Evolutionary conservation across 192 early-diverging fungal genomes (phyloP), one percentile per base, ranked within the genome.

Genomic region (Mortierella claussenii): DNA sequence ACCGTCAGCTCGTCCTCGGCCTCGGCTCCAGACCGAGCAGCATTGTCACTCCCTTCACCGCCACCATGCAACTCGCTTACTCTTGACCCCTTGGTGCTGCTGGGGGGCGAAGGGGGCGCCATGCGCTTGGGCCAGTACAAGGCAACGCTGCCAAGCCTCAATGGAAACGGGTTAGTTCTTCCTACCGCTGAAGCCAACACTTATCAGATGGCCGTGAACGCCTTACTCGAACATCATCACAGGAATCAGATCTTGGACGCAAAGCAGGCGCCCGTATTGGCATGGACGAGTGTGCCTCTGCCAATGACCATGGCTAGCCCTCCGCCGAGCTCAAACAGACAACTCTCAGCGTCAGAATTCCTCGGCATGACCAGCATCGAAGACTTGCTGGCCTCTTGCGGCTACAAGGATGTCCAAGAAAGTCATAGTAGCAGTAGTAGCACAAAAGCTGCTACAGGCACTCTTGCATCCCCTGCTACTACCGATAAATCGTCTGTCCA

Each of bases 311-410:
- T 63, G 1, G 10, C 69, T 20, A 63, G 55, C 28, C 65, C 73
- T n/a, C 58, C 64, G 1, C 23, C 55, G 12, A 52, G 23, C 26
- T 30, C 20, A 23, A 43, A 42, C 40, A 55, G 53, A 32, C 54
- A 21, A 27, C 34, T 76, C 43, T 67, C 73, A 4, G 31, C 64
- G 1, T 55, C 73, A 13, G 73, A 61, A 21, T 26, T 76, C 24
- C 64, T 76, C 7, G 64, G 73, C 4, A 76, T 76, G 7, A 26
- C 47, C 21, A 67, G 37, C 17, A 76, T 67, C 28, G 64, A 76
- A 7, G 73, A 76, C 13, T 47, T 76, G 7, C 28, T 76, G 42
- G 51, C 27, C 12, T 76, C 73, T 13, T 76, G 73, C 34, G 59
- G 65, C 11, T 76, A 76, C 26, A 37, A 37, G 0, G 73, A 67